Percentiles rank a stretch among this genome's conserved stretches.
Evolutionary conservation across 345 rosid genomes (phyloP).

Genomic region (Syzygium oleosum): DNA sequence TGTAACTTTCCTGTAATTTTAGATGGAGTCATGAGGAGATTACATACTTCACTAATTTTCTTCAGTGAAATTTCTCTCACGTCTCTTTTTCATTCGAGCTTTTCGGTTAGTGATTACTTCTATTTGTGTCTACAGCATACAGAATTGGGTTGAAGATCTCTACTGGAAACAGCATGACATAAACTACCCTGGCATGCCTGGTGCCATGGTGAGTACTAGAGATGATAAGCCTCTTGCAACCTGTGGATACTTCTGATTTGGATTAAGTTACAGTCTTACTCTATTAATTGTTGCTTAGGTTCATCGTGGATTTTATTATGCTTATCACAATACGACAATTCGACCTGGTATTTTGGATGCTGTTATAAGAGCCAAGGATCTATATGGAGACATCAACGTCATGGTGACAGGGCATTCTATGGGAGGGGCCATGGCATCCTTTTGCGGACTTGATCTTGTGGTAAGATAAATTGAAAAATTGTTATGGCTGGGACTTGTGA

Average conservation of each 20-base stretch:
- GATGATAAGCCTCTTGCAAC: not conserved
- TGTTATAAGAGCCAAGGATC: not conserved
- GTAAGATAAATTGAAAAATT: not conserved
- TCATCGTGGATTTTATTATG: not conserved
- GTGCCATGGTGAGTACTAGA: not conserved
- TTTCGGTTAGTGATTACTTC: not conserved
- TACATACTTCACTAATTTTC: not conserved
- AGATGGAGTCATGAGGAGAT: not conserved
- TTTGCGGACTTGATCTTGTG: not conserved
- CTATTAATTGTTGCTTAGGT: not conserved
- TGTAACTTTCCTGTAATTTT: too few relatives aligned
- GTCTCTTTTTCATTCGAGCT: not conserved
- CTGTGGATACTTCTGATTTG: not conserved
- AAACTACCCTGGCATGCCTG: accelerated
- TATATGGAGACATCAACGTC: not conserved
- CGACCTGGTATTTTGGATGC: not conserved
- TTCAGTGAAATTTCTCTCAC: not conserved
- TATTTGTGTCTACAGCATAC: too few relatives aligned
- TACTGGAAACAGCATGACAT: too few relatives aligned
- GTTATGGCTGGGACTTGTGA: not conserved
- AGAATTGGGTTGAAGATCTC: too few relatives aligned
- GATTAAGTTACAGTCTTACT: too few relatives aligned
- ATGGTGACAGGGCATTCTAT: not conserved
- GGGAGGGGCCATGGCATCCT: not conserved
- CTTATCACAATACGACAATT: not conserved